These are phyloP conservation scores for Stereocaulon alpinum DNA, from an alignment of 495 filamentous ascomycete genomes.

Conservation along the genomic window DNA sequence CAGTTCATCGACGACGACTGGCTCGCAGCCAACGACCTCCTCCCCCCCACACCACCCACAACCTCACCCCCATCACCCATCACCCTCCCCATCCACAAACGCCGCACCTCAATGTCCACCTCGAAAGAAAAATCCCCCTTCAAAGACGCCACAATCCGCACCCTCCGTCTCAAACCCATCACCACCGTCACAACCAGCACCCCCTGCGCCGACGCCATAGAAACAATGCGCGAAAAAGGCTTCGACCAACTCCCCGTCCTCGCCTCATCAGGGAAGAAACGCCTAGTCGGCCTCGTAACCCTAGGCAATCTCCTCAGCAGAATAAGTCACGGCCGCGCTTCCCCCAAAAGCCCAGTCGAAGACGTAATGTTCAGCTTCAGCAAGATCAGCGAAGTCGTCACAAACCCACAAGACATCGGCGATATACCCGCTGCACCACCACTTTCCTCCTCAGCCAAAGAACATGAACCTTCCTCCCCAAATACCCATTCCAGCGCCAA, in stretches of 20 bases:
- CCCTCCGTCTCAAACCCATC: conserved; percentile 82
- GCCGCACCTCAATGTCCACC: conserved; percentile 16
- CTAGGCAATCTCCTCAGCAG: conserved; percentile 89
- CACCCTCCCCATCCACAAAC: conserved; percentile 14
- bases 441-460: background rate
- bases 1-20: conserved; percentile 95
- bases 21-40: conserved; percentile 88
- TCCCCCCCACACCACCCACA: conserved; percentile 47
- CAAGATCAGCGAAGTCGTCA: conserved; percentile 76
- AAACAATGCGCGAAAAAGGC: conserved; percentile 92
- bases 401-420: conserved; percentile 58
- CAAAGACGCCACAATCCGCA: conserved; percentile 59
- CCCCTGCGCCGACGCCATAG: conserved; percentile 73
- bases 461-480: background rate
- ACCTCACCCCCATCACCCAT: conserved; percentile 37
- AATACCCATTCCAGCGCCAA: background rate
- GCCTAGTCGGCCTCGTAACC: conserved; percentile 82
- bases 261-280: conserved; percentile 48
- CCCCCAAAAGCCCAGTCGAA: conserved; percentile 56
- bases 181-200: conserved; percentile 64
- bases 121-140: conserved; percentile 47
- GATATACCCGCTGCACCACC: conserved; percentile 11
- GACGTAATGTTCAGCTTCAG: conserved; percentile 96
- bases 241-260: conserved; percentile 96
- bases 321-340: conserved; percentile 70